Percentiles rank a stretch among this genome's conserved stretches.
Conservation (phyloP, 305 asterid species). For the Fraxinus xanthoxyloides region DNA sequence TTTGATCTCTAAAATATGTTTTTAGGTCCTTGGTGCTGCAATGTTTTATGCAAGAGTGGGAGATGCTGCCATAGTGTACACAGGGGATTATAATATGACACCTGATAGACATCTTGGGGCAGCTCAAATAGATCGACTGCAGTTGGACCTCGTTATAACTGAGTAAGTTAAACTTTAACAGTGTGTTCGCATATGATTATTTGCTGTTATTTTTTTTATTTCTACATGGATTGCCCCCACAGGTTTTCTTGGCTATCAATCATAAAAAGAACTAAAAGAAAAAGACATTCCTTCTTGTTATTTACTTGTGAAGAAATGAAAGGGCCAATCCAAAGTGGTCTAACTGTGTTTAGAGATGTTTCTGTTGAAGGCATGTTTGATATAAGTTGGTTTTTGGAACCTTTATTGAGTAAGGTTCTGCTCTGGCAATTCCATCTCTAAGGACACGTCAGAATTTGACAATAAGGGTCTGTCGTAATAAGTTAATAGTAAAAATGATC, state of each 20-base stretch:
- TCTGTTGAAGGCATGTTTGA: background rate
- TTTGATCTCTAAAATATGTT: slow-evolving; percentile 14
- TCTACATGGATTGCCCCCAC: background rate
- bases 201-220: slow-evolving; percentile 1
- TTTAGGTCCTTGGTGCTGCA: slow-evolving; percentile 94
- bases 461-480: background rate
- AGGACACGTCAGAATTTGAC: slow-evolving; percentile 15
- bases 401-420: slow-evolving; percentile 6
- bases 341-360: background rate
- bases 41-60: slow-evolving; percentile 97
- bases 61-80: slow-evolving; percentile 78
- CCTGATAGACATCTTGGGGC: slow-evolving; percentile 98
- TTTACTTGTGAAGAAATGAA: slow-evolving; percentile 8
- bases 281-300: background rate
- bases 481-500: background rate
- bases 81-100: slow-evolving; percentile 94
- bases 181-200: background rate
- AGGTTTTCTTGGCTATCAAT: background rate
- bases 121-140: slow-evolving; percentile 83
- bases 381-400: slow-evolving; percentile 2
- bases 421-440: slow-evolving; percentile 15
- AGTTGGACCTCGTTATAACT: slow-evolving; percentile 82
- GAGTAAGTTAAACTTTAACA: slow-evolving; percentile 48
- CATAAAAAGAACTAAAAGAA: background rate
- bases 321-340: background rate